Conservation (phyloP, 768 basidiomycete species). For the Coprinopsis strossmayeri region DNA sequence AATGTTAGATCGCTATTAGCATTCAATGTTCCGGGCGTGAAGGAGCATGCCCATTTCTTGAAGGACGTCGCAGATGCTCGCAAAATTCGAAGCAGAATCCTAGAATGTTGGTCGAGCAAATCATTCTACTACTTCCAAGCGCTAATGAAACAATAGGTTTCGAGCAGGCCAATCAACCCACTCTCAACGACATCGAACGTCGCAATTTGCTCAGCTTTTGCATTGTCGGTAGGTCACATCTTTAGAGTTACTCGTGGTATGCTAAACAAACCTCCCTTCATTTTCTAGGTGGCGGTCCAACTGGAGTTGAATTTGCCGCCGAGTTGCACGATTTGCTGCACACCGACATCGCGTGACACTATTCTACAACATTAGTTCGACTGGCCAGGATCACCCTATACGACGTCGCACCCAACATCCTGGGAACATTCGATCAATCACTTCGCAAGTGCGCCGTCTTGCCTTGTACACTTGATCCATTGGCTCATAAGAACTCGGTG, state of each 20-base stretch:
- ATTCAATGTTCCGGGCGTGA: conserved; percentile 68
- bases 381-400: conserved; percentile 72
- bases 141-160: too few relatives aligned
- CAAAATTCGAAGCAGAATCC: conserved; percentile 59
- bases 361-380: conserved; percentile 49
- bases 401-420: conserved; percentile 74
- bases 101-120: conserved; percentile 58
- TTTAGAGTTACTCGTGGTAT: too few relatives aligned
- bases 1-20: conserved; percentile 27
- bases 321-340: conserved; percentile 76
- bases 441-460: conserved; percentile 60
- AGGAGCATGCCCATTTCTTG: conserved; percentile 76
- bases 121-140: too few relatives aligned
- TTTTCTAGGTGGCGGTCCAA: conserved; percentile 74
- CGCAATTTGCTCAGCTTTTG: conserved; percentile 78
- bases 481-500: too few relatives aligned
- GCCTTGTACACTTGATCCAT: too few relatives aligned
- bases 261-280: too few relatives aligned
- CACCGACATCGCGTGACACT: conserved; percentile 54
- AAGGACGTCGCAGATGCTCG: conserved; percentile 77
- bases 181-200: conserved; percentile 66
- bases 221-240: conserved; percentile 61
- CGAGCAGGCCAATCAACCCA: conserved; percentile 82
- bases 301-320: conserved; percentile 79
- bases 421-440: conserved; percentile 66